Conservation (phyloP, 306 rosid species). For the Pachyrhizus erosus region DNA sequence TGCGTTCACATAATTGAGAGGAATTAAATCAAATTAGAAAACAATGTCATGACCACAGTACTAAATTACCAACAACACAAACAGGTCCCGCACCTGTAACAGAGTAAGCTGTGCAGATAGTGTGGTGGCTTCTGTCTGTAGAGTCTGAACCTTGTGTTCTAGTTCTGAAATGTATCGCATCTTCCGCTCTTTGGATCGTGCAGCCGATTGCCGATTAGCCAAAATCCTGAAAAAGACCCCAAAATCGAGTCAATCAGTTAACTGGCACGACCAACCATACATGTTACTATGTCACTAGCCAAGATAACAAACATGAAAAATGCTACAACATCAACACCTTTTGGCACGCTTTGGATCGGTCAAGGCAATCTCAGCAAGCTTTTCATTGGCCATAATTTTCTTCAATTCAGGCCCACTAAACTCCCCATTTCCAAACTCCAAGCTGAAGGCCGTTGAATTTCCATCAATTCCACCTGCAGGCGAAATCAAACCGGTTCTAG, state of each 20-base stretch:
- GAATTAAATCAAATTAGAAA: slow-evolving; percentile 24
- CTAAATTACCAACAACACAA: slow-evolving; percentile 16
- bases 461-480: slow-evolving; percentile 62
- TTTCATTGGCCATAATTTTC: slow-evolving; percentile 96
- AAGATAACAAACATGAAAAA: not conserved
- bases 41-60: not conserved
- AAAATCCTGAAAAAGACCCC: slow-evolving; percentile 63
- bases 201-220: slow-evolving; percentile 98
- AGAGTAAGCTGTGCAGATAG: slow-evolving; percentile 90
- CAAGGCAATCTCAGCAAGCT: slow-evolving; percentile 91
- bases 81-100: slow-evolving; percentile 67
- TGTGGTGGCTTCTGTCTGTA: slow-evolving; percentile 95
- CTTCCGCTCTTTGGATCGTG: slow-evolving; percentile 92
- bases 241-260: slow-evolving; percentile 15
- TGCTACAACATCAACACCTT: slow-evolving; percentile 53
- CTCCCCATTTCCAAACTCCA: slow-evolving; percentile 96
- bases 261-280: not conserved
- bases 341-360: slow-evolving; percentile 95
- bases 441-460: slow-evolving; percentile 68
- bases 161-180: slow-evolving; percentile 92
- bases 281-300: not conserved
- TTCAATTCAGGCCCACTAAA: slow-evolving; percentile 93
- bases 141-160: slow-evolving; percentile 95
- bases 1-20: slow-evolving; percentile 42
- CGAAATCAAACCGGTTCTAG: slow-evolving; percentile 61